These are phyloP conservation scores for Spiromastix sp. DNA, from an alignment of 2,329 filamentous ascomycete species.

Conservation along the genomic window DNA sequence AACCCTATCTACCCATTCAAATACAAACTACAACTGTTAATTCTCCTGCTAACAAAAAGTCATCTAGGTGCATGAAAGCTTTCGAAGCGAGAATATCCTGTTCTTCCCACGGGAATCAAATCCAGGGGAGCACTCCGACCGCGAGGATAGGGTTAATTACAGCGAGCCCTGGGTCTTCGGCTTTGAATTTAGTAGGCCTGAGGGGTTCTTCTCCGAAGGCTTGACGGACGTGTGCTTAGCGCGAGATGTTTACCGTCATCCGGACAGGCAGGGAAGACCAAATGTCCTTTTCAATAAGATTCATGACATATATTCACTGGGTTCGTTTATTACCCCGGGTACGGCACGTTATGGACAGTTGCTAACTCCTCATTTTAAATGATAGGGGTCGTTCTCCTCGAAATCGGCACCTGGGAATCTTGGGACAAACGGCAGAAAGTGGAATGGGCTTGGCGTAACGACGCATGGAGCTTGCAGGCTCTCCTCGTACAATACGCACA, in stretches of 20 bases:
- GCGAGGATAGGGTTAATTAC: background rate
- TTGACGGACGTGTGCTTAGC: constrained; percentile 2
- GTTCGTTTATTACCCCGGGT: background rate
- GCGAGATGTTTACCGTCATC: constrained; percentile 13
- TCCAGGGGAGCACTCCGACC: background rate
- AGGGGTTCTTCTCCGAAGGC: constrained; percentile 7
- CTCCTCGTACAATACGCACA: constrained; percentile 12
- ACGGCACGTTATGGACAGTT: background rate
- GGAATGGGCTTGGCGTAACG: background rate
- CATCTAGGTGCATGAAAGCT: constrained; percentile 10
- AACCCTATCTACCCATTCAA: too few species aligned
- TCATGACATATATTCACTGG: constrained; percentile 20
- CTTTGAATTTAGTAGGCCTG: constrained; percentile 11
- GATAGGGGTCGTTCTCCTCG: constrained; percentile 17
- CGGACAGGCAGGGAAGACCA: constrained; percentile 12
- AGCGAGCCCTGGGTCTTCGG: constrained; percentile 9
- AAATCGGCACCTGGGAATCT: constrained; percentile 16
- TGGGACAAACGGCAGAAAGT: constrained; percentile 2
- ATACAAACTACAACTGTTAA: too few species aligned
- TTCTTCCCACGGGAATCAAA: constrained; percentile 8
- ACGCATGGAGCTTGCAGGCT: constrained; percentile 2
- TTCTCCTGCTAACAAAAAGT: too few species aligned
- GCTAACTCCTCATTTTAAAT: background rate
- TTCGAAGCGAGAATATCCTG: constrained; percentile 13
- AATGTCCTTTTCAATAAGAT: constrained; percentile 10